Evolutionary conservation across 345 rosid genomes (phyloP).

Genomic region (Barbarea vulgaris): DNA sequence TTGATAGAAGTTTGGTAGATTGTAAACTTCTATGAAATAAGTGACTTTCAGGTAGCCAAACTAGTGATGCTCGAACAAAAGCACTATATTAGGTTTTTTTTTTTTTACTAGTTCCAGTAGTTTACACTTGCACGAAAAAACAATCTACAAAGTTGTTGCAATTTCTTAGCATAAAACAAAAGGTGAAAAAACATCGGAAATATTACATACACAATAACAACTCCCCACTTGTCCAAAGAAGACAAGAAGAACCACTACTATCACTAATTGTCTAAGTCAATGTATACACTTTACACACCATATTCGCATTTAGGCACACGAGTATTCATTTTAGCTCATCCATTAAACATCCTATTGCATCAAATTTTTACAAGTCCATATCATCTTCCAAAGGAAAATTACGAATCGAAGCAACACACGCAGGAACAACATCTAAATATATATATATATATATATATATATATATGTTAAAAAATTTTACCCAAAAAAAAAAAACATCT

Average conservation of each 20-base stretch:
- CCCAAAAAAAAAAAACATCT: no score
- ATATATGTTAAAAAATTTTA: no score
- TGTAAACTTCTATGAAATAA: not conserved
- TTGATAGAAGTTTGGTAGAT: not conserved
- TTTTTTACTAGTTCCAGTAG: not conserved
- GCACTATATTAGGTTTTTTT: not conserved
- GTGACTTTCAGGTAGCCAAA: not conserved
- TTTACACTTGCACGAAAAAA: not conserved
- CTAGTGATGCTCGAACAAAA: not conserved
- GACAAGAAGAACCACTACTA: conserved; percentile 25
- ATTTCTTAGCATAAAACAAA: not conserved
- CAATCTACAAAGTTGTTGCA: not conserved
- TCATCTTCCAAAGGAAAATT: not conserved
- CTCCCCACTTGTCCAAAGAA: conserved; percentile 36
- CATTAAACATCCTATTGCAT: conserved; percentile 8
- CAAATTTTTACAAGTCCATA: not conserved
- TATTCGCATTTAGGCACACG: not conserved
- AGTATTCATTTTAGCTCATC: not conserved
- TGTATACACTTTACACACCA: not conserved
- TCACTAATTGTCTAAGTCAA: conserved; percentile 30
- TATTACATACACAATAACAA: conserved; percentile 28
- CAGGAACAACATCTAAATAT: not conserved
- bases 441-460: not conserved
- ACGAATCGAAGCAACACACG: conserved; percentile 6
- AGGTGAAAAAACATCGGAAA: not conserved